Evolutionary conservation across 2,329 filamentous ascomycete genomes (phyloP).

Genomic region (Neophaeococcomyces mojaviensis): DNA sequence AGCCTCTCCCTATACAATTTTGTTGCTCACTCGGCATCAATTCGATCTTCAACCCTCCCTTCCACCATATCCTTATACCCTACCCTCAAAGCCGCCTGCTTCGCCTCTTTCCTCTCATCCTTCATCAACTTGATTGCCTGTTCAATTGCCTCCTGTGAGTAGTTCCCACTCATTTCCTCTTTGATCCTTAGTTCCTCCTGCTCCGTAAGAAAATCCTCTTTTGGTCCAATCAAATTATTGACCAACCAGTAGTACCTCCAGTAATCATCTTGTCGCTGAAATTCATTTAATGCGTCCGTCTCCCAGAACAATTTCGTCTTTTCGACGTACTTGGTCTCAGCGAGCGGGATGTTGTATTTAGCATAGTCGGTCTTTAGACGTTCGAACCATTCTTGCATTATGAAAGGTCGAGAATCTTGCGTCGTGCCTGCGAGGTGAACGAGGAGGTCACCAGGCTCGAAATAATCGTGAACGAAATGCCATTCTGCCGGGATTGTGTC

Average conservation of each 20-base stretch:
- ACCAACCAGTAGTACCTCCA: background rate
- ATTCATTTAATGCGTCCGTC: conserved; percentile 15
- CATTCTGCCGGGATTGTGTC: conserved; percentile 11
- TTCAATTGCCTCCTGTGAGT: background rate
- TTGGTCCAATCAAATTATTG: no score
- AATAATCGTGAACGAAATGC: conserved; percentile 8
- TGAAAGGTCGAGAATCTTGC: conserved; percentile 22
- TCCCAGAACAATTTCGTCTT: conserved; percentile 27
- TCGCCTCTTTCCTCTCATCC: background rate
- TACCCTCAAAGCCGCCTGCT: background rate
- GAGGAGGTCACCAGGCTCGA: conserved; percentile 23
- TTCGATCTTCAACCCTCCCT: background rate
- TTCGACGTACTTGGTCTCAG: conserved; percentile 21
- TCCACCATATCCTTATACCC: background rate
- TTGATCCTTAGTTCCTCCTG: background rate
- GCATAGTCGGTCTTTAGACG: conserved; percentile 23
- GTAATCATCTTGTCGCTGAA: conserved; percentile 6
- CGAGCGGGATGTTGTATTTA: conserved; percentile 13
- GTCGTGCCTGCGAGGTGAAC: conserved; percentile 28
- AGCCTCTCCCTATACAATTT: no score
- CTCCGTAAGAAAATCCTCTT: no score
- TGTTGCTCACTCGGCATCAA: background rate
- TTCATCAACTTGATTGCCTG: background rate
- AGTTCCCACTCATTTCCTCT: background rate
- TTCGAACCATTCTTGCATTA: conserved; percentile 26